These are phyloP conservation scores for Trametes polyzona DNA, from an alignment of 1,284 basidiomycete genomes.

Conservation along the genomic window DNA sequence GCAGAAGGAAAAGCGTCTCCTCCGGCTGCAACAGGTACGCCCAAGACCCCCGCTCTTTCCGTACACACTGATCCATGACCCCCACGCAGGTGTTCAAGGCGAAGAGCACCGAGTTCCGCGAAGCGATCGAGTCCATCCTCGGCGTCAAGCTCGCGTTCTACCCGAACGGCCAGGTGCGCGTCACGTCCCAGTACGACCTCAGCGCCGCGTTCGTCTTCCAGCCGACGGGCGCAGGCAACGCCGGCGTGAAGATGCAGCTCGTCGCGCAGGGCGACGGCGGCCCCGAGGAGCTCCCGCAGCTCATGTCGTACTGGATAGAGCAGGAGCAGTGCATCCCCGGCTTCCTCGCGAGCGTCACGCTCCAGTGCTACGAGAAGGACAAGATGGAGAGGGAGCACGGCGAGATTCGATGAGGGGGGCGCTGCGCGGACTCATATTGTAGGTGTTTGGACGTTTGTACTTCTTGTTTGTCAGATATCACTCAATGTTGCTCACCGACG, in stretches of 20 bases:
- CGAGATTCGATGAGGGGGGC: no score
- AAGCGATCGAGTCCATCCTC: conserved; percentile 78
- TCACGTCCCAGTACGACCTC: conserved; percentile 82
- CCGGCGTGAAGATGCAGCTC: conserved; percentile 66
- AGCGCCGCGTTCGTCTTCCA: conserved; percentile 74
- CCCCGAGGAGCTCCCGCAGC: conserved; percentile 64
- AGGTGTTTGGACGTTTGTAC: neutral
- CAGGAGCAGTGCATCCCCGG: conserved; percentile 75
- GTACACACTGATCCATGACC: neutral
- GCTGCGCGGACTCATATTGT: no score
- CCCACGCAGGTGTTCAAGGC: conserved; percentile 61
- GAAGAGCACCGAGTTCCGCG: conserved; percentile 82
- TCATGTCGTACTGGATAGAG: conserved; percentile 76
- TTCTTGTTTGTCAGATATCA: neutral
- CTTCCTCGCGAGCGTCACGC: conserved; percentile 73
- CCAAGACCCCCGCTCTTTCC: neutral
- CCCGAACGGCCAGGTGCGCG: conserved; percentile 80
- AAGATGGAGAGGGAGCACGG: conserved; percentile 22
- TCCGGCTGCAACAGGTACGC: conserved; percentile 71
- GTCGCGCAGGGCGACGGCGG: conserved; percentile 70
- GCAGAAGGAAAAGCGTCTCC: conserved; percentile 76
- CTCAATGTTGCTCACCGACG: no score
- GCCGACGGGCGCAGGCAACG: conserved; percentile 43
- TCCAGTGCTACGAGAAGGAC: conserved; percentile 68
- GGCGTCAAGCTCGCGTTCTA: conserved; percentile 87